phyloP scores from a whole-genome alignment of 305 asterid genomes.

The Fraxinus latifolia region DNA sequence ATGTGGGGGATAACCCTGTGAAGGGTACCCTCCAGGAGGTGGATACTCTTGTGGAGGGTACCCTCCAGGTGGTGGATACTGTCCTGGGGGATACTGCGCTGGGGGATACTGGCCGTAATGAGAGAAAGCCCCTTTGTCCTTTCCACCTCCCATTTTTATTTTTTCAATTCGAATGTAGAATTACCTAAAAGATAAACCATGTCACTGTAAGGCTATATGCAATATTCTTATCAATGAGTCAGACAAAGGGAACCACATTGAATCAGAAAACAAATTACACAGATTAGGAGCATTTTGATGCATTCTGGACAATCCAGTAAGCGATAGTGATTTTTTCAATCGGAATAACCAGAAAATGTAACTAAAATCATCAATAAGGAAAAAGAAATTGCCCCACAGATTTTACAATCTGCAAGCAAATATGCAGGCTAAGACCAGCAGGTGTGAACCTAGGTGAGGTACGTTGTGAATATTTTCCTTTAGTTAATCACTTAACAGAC shows the following conservation, averaged over 20 bases:
- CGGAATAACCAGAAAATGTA: neutral
- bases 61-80: constrained; percentile 45
- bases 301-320: neutral
- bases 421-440: neutral
- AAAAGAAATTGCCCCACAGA: neutral
- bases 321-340: neutral
- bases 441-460: neutral
- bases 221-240: neutral
- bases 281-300: neutral
- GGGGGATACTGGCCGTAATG: constrained; percentile 19
- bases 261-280: neutral
- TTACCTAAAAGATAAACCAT: constrained; percentile 23
- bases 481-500: neutral
- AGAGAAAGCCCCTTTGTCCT: constrained; percentile 46
- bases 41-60: constrained; percentile 66
- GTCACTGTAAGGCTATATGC: neutral
- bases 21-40: constrained; percentile 40
- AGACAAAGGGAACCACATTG: neutral
- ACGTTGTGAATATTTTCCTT: neutral
- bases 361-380: neutral
- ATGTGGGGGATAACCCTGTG: constrained; percentile 48
- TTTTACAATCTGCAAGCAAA: neutral
- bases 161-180: constrained; percentile 21
- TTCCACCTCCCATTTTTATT: constrained; percentile 69
- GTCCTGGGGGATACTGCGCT: constrained; percentile 31